Percentiles rank a stretch among this genome's conserved stretches.
phyloP scores from a whole-genome alignment of 2,329 filamentous ascomycete species.

The Trichoderma breve region DNA sequence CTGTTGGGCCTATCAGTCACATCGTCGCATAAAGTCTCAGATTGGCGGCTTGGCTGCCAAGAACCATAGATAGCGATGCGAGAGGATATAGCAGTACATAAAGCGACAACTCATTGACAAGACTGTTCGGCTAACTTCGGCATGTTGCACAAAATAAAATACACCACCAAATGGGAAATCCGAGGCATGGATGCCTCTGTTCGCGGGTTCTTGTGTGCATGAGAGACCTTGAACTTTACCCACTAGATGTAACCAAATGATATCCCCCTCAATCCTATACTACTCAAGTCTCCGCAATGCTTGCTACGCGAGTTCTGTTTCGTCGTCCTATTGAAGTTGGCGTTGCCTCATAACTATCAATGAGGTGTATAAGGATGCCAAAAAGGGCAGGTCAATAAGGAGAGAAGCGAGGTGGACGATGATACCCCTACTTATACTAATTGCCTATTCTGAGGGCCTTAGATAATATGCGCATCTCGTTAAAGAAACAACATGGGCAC shows the following conservation, averaged over 20 bases:
- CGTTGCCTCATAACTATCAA: neutral
- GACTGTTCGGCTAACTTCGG: neutral
- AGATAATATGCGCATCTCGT: neutral
- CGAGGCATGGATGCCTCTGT: neutral
- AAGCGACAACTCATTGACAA: neutral
- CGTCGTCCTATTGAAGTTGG: neutral
- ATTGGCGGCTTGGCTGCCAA: neutral
- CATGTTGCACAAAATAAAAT: neutral
- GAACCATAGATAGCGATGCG: neutral
- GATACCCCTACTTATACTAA: neutral
- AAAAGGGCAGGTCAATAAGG: neutral
- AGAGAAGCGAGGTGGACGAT: neutral
- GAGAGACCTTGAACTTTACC: neutral
- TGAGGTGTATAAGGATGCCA: neutral
- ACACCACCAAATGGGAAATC: neutral
- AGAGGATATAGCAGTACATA: neutral
- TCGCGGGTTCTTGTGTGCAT: neutral
- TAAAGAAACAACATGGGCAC: too few species aligned
- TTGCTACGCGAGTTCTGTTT: neutral
- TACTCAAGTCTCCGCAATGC: neutral
- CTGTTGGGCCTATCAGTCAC: neutral
- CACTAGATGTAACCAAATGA: neutral
- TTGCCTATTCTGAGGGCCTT: neutral
- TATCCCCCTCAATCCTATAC: neutral
- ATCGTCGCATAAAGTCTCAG: neutral